phyloP scores from a whole-genome alignment of 352 stramenopile genomes.

The Phytopythium oedochilum region DNA sequence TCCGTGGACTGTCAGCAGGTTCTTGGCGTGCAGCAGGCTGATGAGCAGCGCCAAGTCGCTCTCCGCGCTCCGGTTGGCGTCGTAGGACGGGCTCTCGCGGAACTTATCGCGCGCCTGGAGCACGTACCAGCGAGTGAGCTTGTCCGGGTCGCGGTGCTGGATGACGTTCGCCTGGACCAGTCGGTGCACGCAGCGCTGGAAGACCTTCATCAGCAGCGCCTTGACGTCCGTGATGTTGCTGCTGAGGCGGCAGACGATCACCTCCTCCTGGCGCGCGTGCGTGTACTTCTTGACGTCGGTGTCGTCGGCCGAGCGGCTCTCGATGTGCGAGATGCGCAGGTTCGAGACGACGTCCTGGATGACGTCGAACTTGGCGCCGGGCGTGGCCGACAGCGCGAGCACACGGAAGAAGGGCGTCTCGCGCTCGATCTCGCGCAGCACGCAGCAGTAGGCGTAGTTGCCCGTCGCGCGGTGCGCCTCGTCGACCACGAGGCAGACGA shows the following conservation, averaged over 20 bases:
- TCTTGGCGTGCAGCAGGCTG: conserved; percentile 69
- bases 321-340: conserved; percentile 93
- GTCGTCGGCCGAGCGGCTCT: conserved; percentile 94
- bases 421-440: conserved; percentile 73
- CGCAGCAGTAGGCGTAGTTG: conserved; percentile 96
- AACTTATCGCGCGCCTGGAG: conserved; percentile 72
- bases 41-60: conserved; percentile 74
- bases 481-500: conserved; percentile 97
- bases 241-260: conserved; percentile 68
- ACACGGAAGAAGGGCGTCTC: conserved; percentile 86
- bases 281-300: conserved; percentile 90
- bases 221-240: conserved; percentile 65
- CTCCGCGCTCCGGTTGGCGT: conserved; percentile 64
- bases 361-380: conserved; percentile 93
- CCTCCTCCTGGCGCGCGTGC: conserved; percentile 76
- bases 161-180: conserved; percentile 55
- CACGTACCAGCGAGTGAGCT: conserved; percentile 78
- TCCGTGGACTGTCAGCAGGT: conserved; percentile 72
- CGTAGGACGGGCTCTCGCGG: conserved; percentile 56
- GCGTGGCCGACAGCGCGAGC: conserved; percentile 95
- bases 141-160: conserved; percentile 63
- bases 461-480: conserved; percentile 96
- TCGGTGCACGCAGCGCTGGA: conserved; percentile 56
- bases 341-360: conserved; percentile 96
- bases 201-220: conserved; percentile 52